phyloP scores from a whole-genome alignment of 441 rosid genomes.

The Isatis lusitanica region DNA sequence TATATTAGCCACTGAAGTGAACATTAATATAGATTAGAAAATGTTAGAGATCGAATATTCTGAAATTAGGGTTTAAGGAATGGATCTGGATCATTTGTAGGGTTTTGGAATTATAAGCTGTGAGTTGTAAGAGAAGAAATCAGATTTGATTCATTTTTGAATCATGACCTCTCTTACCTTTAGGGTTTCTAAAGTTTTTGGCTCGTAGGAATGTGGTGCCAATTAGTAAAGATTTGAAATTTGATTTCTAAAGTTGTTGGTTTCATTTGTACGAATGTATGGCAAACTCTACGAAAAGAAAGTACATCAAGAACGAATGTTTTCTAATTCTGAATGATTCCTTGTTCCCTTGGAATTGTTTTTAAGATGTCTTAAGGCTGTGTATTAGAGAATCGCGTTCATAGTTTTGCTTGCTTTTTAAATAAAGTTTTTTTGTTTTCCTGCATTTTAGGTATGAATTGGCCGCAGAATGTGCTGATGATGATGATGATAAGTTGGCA shows the following conservation, averaged over 20 bases:
- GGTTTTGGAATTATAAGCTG: neutral
- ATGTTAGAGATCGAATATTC: neutral
- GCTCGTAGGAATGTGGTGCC: neutral
- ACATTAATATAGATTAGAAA: neutral
- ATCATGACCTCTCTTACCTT: neutral
- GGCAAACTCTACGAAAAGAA: neutral
- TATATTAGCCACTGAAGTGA: neutral
- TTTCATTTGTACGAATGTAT: neutral
- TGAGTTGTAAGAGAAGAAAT: neutral
- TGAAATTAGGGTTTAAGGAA: neutral
- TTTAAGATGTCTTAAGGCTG: neutral
- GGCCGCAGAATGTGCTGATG: slow-evolving; percentile 60
- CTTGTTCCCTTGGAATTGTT: neutral
- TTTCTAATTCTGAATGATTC: neutral
- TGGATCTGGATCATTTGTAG: slow-evolving; percentile 21
- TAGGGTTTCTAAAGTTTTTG: neutral
- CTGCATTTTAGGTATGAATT: slow-evolving; percentile 44
- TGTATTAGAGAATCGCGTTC: no score
- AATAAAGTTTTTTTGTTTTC: neutral
- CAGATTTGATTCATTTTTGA: neutral
- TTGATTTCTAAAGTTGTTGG: neutral
- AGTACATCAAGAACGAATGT: neutral
- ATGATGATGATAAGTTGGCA: slow-evolving; percentile 47
- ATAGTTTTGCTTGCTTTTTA: no score
- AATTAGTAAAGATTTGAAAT: neutral